Percentiles rank a stretch among this genome's conserved stretches.
Conservation (phyloP, 305 asterid genomes). For the Petunia hybrid region DNA sequence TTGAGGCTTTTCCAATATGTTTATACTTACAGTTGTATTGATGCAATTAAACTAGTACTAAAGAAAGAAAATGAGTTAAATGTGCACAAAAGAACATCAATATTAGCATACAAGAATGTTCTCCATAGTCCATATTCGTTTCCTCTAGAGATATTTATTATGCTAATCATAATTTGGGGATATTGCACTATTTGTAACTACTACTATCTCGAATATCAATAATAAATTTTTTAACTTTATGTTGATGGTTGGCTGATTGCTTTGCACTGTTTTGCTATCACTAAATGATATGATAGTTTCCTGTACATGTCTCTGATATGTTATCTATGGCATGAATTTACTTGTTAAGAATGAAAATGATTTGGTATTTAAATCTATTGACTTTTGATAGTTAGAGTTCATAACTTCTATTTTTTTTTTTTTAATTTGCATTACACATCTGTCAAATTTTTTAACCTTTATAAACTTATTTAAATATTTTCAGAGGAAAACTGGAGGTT, state of each 20-base stretch:
- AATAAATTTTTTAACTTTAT: not conserved
- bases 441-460: not conserved
- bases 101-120: not conserved
- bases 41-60: not conserved
- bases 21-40: not conserved
- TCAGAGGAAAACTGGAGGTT: conserved; percentile 96
- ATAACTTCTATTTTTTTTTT: too few relatives aligned
- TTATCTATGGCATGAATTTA: not conserved
- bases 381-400: not conserved
- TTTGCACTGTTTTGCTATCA: not conserved
- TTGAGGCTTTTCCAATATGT: not conserved
- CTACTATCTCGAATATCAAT: not conserved
- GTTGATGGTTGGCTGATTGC: conserved; percentile 5
- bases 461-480: conserved; percentile 35
- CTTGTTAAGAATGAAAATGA: not conserved
- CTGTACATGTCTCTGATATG: conserved; percentile 5
- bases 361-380: not conserved
- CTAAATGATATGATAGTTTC: not conserved
- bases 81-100: not conserved
- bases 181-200: too few relatives aligned
- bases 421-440: conserved; percentile 13
- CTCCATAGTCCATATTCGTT: not conserved
- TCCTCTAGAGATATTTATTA: not conserved
- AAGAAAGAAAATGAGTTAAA: conserved; percentile 17
- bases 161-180: not conserved